Percentiles rank a stretch among this genome's conserved stretches.
Evolutionary conservation across 2,329 filamentous ascomycete genomes (phyloP).

Genomic region (Neopestalotiopsis sp.): DNA sequence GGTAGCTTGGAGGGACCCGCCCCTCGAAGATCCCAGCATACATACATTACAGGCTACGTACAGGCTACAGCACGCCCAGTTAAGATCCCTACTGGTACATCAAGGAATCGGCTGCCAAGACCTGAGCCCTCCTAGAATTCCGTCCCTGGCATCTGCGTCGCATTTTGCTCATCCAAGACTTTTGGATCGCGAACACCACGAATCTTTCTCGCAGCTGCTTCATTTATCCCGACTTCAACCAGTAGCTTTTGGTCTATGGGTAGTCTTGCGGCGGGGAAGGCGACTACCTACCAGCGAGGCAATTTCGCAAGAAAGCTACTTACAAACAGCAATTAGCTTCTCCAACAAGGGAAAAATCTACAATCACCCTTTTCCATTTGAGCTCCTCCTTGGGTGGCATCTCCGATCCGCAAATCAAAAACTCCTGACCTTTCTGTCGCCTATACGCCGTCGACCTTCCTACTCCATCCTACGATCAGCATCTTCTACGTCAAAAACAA

Average conservation of each 20-base stretch:
- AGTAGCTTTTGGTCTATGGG: neutral
- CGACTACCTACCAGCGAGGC: neutral
- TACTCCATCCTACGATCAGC: slow-evolving; percentile 14
- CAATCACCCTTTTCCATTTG: neutral
- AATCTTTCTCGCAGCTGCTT: neutral
- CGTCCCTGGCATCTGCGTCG: neutral
- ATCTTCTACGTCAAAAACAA: neutral
- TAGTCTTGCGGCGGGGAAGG: neutral
- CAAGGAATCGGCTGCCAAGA: slow-evolving; percentile 13
- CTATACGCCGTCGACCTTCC: slow-evolving; percentile 4
- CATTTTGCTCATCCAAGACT: slow-evolving; percentile 8
- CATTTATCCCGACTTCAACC: neutral
- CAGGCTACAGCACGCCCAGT: neutral
- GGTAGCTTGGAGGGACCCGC: neutral
- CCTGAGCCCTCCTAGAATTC: slow-evolving; percentile 1
- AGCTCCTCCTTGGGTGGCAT: neutral
- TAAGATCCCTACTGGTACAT: neutral
- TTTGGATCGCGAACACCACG: neutral
- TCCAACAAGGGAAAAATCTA: neutral
- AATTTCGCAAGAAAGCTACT: too few relatives aligned
- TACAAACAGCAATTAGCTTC: neutral
- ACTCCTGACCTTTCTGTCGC: slow-evolving; percentile 1
- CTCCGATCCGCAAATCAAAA: slow-evolving; percentile 7
- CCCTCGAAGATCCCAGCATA: neutral
- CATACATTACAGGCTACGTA: neutral